These are phyloP conservation scores for Beverwykella pulmonaria DNA, from an alignment of 495 filamentous ascomycete species.

Conservation along the genomic window DNA sequence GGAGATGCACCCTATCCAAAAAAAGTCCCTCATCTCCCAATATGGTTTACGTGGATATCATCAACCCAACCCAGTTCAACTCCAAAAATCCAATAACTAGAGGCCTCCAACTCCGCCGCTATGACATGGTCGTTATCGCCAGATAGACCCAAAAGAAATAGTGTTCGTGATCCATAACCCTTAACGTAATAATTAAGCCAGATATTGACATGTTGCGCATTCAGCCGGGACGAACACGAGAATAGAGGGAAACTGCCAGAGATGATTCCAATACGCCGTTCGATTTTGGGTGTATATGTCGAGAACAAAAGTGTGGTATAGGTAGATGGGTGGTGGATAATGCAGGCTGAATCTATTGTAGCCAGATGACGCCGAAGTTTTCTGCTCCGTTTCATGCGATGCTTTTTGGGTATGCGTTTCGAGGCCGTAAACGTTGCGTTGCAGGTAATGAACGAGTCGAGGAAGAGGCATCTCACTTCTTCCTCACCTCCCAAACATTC, in stretches of 20 bases:
- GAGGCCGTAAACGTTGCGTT: not conserved
- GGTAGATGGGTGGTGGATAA: not conserved
- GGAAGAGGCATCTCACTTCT: constrained; percentile 12
- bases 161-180: not conserved
- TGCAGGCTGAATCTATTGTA: not conserved
- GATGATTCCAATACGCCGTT: not conserved
- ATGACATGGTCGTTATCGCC: not conserved
- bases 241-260: not conserved
- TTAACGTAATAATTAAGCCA: not conserved
- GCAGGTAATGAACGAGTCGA: not conserved
- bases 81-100: not conserved
- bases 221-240: not conserved
- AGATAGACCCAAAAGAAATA: not conserved
- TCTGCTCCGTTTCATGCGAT: not conserved
- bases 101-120: not conserved
- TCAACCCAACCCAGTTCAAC: not conserved
- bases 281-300: not conserved
- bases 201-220: not conserved
- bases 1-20: too few species aligned
- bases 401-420: not conserved
- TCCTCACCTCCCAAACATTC: constrained; percentile 31
- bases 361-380: not conserved
- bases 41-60: not conserved
- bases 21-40: not conserved
- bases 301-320: not conserved